phyloP scores from a whole-genome alignment of 2,329 filamentous ascomycete species.

The Rachicladosporium sp. region DNA sequence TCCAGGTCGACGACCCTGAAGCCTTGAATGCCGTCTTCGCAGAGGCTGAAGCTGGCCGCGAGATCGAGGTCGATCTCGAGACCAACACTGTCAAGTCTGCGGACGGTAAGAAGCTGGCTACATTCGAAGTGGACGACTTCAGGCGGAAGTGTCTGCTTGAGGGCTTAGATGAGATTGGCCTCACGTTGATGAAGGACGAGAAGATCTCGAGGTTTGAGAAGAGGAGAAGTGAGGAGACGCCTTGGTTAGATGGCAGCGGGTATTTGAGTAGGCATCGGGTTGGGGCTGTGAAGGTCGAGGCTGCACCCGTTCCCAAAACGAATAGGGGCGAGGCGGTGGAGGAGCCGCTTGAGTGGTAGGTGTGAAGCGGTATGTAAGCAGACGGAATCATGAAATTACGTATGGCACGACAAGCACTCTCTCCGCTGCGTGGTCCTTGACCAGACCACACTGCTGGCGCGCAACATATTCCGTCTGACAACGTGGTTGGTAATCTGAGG shows the following conservation, averaged over 20 bases:
- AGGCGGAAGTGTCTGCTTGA: slow-evolving; percentile 88
- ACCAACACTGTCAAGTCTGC: slow-evolving; percentile 72
- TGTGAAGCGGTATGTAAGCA: neutral
- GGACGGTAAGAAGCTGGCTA: slow-evolving; percentile 58
- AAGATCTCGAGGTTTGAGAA: slow-evolving; percentile 78
- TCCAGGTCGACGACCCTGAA: slow-evolving; percentile 56
- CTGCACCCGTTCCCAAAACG: slow-evolving; percentile 67
- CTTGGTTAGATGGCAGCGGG: slow-evolving; percentile 80
- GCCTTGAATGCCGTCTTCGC: slow-evolving; percentile 58
- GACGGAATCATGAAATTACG: too few relatives aligned
- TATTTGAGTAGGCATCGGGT: slow-evolving; percentile 53
- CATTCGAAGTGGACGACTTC: slow-evolving; percentile 85
- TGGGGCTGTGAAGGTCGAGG: slow-evolving; percentile 50
- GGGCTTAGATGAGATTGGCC: slow-evolving; percentile 86
- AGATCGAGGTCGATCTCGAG: slow-evolving; percentile 80
- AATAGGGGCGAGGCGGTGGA: slow-evolving; percentile 74
- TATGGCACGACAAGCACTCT: too few relatives aligned
- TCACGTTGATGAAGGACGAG: slow-evolving; percentile 84
- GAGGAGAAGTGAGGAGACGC: slow-evolving; percentile 63
- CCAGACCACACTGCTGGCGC: too few relatives aligned
- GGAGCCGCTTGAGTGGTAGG: slow-evolving; percentile 81
- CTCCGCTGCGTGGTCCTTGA: too few relatives aligned
- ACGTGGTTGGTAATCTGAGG: too few relatives aligned
- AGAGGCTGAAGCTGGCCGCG: slow-evolving; percentile 66
- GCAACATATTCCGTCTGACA: too few relatives aligned